These are phyloP conservation scores for Talaromyces pinophilus DNA, from an alignment of 2,329 filamentous ascomycete genomes.

Conservation along the genomic window DNA sequence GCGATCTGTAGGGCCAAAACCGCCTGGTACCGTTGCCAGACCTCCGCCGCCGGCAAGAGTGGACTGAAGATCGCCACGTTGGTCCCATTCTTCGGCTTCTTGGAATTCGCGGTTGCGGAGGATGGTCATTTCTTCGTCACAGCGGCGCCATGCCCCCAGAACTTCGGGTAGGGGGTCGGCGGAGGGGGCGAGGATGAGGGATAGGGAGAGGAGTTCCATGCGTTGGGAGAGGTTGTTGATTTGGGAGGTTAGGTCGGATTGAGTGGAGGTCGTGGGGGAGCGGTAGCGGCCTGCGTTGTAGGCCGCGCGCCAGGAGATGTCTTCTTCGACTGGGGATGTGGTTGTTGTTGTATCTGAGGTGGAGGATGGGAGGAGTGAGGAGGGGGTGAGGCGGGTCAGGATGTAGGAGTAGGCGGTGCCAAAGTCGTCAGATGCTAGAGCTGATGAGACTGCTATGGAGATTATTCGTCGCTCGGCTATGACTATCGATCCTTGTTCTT, in stretches of 20 bases:
- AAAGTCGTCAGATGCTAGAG: slow-evolving; percentile 48
- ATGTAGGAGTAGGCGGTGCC: slow-evolving; percentile 69
- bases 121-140: slow-evolving; percentile 60
- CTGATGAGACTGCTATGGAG: slow-evolving; percentile 49
- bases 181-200: slow-evolving; percentile 61
- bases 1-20: slow-evolving; percentile 46
- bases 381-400: slow-evolving; percentile 56
- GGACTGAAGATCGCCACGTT: slow-evolving; percentile 51
- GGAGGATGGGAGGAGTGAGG: slow-evolving; percentile 34
- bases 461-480: slow-evolving; percentile 50
- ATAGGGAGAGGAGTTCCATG: slow-evolving; percentile 65
- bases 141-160: slow-evolving; percentile 62
- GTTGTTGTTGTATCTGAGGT: background rate
- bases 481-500: slow-evolving; percentile 28
- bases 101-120: slow-evolving; percentile 57
- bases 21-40: slow-evolving; percentile 42
- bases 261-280: slow-evolving; percentile 29
- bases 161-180: slow-evolving; percentile 60
- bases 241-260: slow-evolving; percentile 41
- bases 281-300: slow-evolving; percentile 62
- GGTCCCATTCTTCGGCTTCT: slow-evolving; percentile 61
- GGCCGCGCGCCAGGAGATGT: slow-evolving; percentile 65
- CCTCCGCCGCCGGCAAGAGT: slow-evolving; percentile 1
- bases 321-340: slow-evolving; percentile 46
- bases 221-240: slow-evolving; percentile 62